Conservation (phyloP, 164 flowering plant genomes). For the Umbilicus rupestris region DNA sequence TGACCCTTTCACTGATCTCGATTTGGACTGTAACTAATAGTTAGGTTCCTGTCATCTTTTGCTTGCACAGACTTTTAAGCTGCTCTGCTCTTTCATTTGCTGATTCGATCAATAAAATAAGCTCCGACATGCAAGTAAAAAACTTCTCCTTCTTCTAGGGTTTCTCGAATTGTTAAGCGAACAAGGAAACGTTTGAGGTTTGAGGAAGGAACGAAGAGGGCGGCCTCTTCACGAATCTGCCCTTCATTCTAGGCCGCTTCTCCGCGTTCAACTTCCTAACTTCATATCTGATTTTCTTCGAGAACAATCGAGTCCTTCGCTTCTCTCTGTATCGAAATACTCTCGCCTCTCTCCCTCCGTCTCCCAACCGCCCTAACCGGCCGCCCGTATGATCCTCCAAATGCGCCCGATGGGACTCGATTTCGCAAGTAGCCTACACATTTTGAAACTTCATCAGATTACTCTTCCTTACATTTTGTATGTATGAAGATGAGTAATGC, state of each 20-base stretch:
- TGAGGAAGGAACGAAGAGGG: slow-evolving; percentile 14
- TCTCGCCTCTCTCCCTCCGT: slow-evolving; percentile 32
- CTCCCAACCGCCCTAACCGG: not conserved
- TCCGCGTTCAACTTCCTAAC: slow-evolving; percentile 38
- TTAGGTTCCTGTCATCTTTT: not conserved
- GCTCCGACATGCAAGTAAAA: not conserved
- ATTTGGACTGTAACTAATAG: not conserved
- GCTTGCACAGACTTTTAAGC: not conserved
- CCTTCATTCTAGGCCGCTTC: slow-evolving; percentile 42
- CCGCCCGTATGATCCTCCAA: slow-evolving; percentile 5
- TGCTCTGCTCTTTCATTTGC: not conserved
- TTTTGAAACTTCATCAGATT: not conserved
- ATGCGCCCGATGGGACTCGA: not conserved
- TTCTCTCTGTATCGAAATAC: slow-evolving; percentile 35
- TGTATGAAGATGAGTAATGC: not conserved
- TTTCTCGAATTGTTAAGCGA: not conserved
- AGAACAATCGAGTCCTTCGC: slow-evolving; percentile 29
- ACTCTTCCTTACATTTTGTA: not conserved
- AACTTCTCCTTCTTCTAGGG: no score
- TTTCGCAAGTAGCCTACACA: slow-evolving; percentile 10
- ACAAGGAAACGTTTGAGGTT: not conserved
- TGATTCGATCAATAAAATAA: no score
- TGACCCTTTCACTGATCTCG: not conserved
- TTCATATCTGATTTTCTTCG: slow-evolving; percentile 38
- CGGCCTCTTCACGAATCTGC: slow-evolving; percentile 32